Base-by-base conservation (phyloP, 257 asterid species). In the Solanum chiquidenum region DNA sequence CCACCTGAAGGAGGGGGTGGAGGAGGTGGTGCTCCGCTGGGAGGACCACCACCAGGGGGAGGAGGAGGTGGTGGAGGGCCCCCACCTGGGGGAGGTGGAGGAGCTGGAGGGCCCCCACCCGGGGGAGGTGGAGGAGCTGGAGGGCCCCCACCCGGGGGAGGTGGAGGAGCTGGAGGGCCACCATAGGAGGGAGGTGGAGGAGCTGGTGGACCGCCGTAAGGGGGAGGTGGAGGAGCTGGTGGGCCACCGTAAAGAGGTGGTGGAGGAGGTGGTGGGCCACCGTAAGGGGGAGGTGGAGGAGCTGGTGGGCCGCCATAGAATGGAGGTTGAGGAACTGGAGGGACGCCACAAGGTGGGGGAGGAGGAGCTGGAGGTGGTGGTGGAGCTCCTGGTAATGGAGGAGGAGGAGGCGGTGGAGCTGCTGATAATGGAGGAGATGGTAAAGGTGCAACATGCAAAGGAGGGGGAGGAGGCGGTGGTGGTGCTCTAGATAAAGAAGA, bases 1-100 rank as follows among this genome's bases (percentile, higher is more conserved):
- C 83, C 3, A 68, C 64, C 64, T 66, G 80, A 69, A 14, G 88
- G 84, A 86, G 86, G 92, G 25, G 91, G 90, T 66, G 90, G 90
- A 9, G 87, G 92, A 25, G 90, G 89, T 11, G 89, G 90, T n/a
- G 90, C 87, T 87, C 90, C 87, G 21, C 44, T 5, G 1, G 74
- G 68, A 37, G 91, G 91, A 8, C 64, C 34, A 5, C 82, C 29
- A 11, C 74, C 44, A 29, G 88, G 87, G 7, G 88, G 92, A 7
- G 84, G 89, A 0, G 89, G 90, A 9, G 90, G 86, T 9, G 90
- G 82, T 4, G 90, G 86, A 3, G 62, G 42, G 0, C 68, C 21
- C 0, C 27, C 20, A 12, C 9, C 10, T 2, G 86, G 46, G 7
- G 86, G 86, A 83, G 86, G 46, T 0, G 86, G 86, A 44, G 68